These are phyloP conservation scores for Debaryomycetaceae sp. DNA, from an alignment of 1,139 yeast species.

Conservation along the genomic window DNA sequence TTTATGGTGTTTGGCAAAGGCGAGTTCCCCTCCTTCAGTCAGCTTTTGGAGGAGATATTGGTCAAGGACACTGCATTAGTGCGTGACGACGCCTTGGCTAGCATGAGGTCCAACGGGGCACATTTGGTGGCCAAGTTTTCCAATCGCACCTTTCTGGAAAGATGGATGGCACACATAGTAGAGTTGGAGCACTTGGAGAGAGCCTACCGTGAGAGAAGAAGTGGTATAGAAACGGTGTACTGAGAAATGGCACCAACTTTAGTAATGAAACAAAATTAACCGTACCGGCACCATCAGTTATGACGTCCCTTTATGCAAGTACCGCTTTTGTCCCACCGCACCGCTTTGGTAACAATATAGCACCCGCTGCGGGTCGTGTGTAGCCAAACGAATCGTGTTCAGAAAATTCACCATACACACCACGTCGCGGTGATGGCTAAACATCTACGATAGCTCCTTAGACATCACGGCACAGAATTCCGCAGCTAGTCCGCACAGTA, in stretches of 20 bases:
- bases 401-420: too few relatives aligned
- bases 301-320: background rate
- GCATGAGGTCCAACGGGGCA: conserved; percentile 50
- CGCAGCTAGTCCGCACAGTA: too few relatives aligned
- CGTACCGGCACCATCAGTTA: background rate
- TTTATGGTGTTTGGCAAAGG: conserved; percentile 17
- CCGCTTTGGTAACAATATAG: background rate
- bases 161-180: conserved; percentile 52
- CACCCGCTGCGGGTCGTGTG: background rate
- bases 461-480: too few relatives aligned
- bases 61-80: conserved; percentile 35
- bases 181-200: conserved; percentile 36
- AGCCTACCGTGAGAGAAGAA: conserved; percentile 29
- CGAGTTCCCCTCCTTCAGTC: conserved; percentile 37
- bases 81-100: conserved; percentile 28
- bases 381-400: conserved; percentile 6
- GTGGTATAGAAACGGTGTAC: conserved; percentile 38
- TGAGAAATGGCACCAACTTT: conserved; percentile 12
- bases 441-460: too few relatives aligned
- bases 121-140: conserved; percentile 62
- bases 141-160: conserved; percentile 52
- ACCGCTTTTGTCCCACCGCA: conserved; percentile 1
- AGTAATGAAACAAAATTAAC: background rate
- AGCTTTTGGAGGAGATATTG: conserved; percentile 35
- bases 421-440: too few relatives aligned